Evolutionary conservation across 2,329 filamentous ascomycete genomes (phyloP), one percentile per base, ranked within the genome.

Genomic region (Aspergillus sclerotialis): DNA sequence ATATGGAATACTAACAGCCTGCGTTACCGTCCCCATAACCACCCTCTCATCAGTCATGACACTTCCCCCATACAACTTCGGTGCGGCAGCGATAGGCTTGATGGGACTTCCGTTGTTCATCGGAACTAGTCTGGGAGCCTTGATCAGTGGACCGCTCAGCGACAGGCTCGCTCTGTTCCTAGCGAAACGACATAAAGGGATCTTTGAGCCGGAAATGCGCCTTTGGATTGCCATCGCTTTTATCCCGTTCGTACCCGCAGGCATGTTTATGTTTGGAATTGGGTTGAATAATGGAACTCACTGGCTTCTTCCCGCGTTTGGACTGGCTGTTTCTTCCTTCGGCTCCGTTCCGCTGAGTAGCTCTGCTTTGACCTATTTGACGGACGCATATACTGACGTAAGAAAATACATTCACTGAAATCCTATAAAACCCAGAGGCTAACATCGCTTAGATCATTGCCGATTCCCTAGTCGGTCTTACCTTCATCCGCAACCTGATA

Each of bases 401-500:
- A 41, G 52, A n/a, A n/a, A n/a, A n/a, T n/a, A n/a, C n/a, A n/a
- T n/a, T n/a, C n/a, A n/a, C n/a, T n/a, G n/a, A n/a, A n/a, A n/a
- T n/a, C n/a, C n/a, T n/a, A n/a, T n/a, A n/a, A n/a, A n/a, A n/a
- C n/a, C n/a, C n/a, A n/a, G n/a, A n/a, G n/a, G n/a, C n/a, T n/a
- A n/a, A n/a, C n/a, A n/a, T n/a, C n/a, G n/a, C n/a, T 27, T 39
- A 70, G 56, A 64, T 72, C 21, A 57, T 72, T 26, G 68, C 61
- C 7, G 67, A 72, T 38, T 59, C 67, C 0, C 48, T 72, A 9
- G 65, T 70, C 7, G 61, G 52, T 0, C 51, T 73, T 3, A 64
- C 65, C 0, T 64, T 72, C 36, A 48, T 65, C 8, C 61, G 69
- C 1, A 72, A 72, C 33, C 37, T 56, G 2, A 57, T 71, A 26